Evolutionary conservation across 1,139 yeast genomes (phyloP).

Genomic region (Yamadazyma atmosphaerica): DNA sequence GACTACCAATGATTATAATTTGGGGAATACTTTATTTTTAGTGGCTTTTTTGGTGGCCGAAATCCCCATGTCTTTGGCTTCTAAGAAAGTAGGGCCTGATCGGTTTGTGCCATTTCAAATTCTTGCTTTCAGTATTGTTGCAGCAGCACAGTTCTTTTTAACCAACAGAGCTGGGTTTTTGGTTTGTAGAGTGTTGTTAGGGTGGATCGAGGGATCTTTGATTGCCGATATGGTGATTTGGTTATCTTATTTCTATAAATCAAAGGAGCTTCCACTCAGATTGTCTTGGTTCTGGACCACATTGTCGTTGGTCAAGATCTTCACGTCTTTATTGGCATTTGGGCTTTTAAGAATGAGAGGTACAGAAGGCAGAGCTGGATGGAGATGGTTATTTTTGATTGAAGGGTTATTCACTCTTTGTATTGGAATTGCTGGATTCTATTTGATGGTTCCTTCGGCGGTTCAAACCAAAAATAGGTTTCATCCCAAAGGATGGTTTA

Average conservation of each 20-base stretch:
- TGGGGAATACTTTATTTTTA: slow-evolving; percentile 31
- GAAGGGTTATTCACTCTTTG: slow-evolving; percentile 60
- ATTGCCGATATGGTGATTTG: slow-evolving; percentile 31
- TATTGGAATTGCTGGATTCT: slow-evolving; percentile 54
- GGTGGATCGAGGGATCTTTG: slow-evolving; percentile 31
- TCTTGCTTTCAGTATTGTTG: slow-evolving; percentile 26
- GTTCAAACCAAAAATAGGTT: slow-evolving; percentile 55
- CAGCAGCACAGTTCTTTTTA: slow-evolving; percentile 25
- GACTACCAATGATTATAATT: slow-evolving; percentile 30
- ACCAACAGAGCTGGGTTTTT: slow-evolving; percentile 22
- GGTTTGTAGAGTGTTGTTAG: slow-evolving; percentile 28
- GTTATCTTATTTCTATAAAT: slow-evolving; percentile 32
- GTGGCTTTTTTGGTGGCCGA: slow-evolving; percentile 35
- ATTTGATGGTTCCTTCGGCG: slow-evolving; percentile 61
- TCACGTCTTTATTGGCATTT: slow-evolving; percentile 30
- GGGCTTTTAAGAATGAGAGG: slow-evolving; percentile 29
- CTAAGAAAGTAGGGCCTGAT: slow-evolving; percentile 36
- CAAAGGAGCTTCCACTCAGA: slow-evolving; percentile 27
- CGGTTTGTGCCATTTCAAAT: slow-evolving; percentile 33
- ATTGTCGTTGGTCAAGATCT: slow-evolving; percentile 24
- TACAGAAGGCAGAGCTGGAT: slow-evolving; percentile 42
- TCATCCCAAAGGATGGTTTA: slow-evolving; percentile 61
- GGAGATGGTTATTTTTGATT: slow-evolving; percentile 66
- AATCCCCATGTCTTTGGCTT: slow-evolving; percentile 32
- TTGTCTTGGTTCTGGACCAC: slow-evolving; percentile 30